A percentile compares a stretch with the other conserved stretches of the same genome.
Evolutionary conservation across 2,329 filamentous ascomycete genomes (phyloP).

Genomic region (Neofusicoccum laricinum): DNA sequence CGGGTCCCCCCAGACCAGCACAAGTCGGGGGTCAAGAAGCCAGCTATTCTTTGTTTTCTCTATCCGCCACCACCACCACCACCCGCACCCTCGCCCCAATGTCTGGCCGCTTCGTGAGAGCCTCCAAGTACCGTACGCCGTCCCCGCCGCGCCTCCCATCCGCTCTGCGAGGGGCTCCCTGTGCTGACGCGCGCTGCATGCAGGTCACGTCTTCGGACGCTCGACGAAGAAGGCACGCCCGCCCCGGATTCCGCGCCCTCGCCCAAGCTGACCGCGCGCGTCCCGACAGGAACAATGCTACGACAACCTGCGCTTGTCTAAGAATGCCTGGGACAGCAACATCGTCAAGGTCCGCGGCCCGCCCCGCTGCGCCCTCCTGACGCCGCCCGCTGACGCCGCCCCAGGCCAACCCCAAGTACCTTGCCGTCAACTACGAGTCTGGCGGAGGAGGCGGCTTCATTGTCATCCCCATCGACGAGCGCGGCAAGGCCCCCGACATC

Average conservation of each 20-base stretch:
- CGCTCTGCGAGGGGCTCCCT: conserved; percentile 24
- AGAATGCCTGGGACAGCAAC: conserved; percentile 99
- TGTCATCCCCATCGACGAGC: conserved; percentile 86
- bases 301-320: conserved; percentile 94
- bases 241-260: not conserved
- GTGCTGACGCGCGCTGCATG: conserved; percentile 25
- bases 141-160: conserved; percentile 19
- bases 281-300: conserved; percentile 79
- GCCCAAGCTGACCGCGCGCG: conserved; percentile 19
- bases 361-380: conserved; percentile 24
- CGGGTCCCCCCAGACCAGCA: conserved; percentile 8
- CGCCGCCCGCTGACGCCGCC: conserved; percentile 25
- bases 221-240: conserved; percentile 71
- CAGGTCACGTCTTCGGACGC: conserved; percentile 98
- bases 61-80: not conserved
- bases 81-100: conserved; percentile 40
- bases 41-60: conserved; percentile 9
- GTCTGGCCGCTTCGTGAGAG: conserved; percentile 70
- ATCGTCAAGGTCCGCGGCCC: conserved; percentile 75
- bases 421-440: conserved; percentile 98
- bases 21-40: conserved; percentile 13
- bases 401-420: conserved; percentile 90
- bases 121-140: conserved; percentile 68
- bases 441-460: conserved; percentile 95
- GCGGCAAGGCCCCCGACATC: conserved; percentile 84